Percentiles rank a stretch among this genome's conserved stretches.
These are phyloP conservation scores for Brasenia schreberi DNA, from an alignment of 164 flowering plant genomes.

Conservation along the genomic window DNA sequence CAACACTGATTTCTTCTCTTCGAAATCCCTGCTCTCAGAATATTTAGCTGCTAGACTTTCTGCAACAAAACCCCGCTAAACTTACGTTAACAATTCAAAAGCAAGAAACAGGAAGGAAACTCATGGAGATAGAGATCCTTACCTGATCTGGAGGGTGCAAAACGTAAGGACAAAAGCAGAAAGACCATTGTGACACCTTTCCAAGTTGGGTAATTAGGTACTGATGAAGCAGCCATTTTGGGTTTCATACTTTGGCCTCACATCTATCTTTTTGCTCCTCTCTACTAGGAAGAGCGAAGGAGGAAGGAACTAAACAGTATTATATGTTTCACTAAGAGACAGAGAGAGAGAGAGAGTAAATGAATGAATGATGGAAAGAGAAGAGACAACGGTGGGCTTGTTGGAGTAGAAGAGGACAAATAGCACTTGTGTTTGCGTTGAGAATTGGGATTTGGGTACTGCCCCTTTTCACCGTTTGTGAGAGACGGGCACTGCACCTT, in stretches of 20 bases:
- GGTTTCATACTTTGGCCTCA: neutral
- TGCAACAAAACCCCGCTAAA: neutral
- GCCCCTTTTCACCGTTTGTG: neutral
- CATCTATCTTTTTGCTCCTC: neutral
- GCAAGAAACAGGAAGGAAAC: neutral
- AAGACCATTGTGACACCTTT: neutral
- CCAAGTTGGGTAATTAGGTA: constrained; percentile 1
- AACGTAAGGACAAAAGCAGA: neutral
- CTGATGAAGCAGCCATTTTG: neutral
- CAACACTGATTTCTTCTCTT: constrained; percentile 28
- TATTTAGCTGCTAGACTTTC: neutral
- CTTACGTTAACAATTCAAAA: neutral
- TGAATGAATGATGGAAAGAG: neutral
- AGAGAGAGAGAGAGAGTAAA: neutral
- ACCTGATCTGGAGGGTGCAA: constrained; percentile 1
- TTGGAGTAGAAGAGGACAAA: neutral
- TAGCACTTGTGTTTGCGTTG: neutral
- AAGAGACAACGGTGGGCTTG: constrained; percentile 2
- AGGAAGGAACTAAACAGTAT: neutral
- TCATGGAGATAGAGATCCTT: neutral
- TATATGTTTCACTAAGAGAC: neutral
- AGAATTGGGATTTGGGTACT: neutral
- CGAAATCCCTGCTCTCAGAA: constrained; percentile 3
- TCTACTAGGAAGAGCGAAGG: neutral
- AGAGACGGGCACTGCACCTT: no score